Percentiles rank a stretch among this genome's conserved stretches.
Conservation (phyloP, 2,329 filamentous ascomycete genomes). For the Coniochaeta prunicola region DNA sequence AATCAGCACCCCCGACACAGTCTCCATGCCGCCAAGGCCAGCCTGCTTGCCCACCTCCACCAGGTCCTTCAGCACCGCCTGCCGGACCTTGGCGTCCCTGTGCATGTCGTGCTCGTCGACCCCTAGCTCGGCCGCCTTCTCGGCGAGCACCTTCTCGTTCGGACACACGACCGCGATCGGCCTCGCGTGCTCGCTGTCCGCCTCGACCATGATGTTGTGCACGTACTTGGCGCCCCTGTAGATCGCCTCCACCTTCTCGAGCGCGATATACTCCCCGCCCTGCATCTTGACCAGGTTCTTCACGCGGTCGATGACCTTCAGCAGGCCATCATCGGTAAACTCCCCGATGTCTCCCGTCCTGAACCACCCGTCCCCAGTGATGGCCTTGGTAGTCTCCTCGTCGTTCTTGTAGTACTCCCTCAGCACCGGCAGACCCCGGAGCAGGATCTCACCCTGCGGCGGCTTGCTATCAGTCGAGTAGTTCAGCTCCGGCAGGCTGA, state of each 20-base stretch:
- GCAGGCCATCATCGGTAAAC: conserved; percentile 70
- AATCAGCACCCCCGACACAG: conserved; percentile 68
- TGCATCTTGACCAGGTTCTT: conserved; percentile 97
- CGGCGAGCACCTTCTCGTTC: conserved; percentile 55
- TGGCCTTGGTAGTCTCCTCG: conserved; percentile 71
- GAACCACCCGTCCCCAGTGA: conserved; percentile 89
- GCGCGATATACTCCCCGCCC: conserved; percentile 91
- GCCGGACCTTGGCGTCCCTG: conserved; percentile 56
- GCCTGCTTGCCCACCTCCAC: conserved; percentile 56
- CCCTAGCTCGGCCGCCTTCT: conserved; percentile 38
- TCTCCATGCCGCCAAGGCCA: conserved; percentile 64
- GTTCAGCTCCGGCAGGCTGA: conserved; percentile 82
- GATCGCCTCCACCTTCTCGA: conserved; percentile 90
- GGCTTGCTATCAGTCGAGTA: conserved; percentile 69
- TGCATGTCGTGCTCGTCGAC: conserved; percentile 62
- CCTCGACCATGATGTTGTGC: conserved; percentile 81
- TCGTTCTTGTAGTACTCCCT: conserved; percentile 78
- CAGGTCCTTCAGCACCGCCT: conserved; percentile 59
- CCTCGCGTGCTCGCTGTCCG: conserved; percentile 64
- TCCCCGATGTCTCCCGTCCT: conserved; percentile 94
- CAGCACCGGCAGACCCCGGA: conserved; percentile 71
- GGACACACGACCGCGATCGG: conserved; percentile 75
- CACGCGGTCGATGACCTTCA: conserved; percentile 88
- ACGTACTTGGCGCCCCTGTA: conserved; percentile 78
- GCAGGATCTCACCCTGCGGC: conserved; percentile 88